These are phyloP conservation scores for Ceratobasidium sp. DNA, from an alignment of 1,284 basidiomycete species.

Conservation along the genomic window DNA sequence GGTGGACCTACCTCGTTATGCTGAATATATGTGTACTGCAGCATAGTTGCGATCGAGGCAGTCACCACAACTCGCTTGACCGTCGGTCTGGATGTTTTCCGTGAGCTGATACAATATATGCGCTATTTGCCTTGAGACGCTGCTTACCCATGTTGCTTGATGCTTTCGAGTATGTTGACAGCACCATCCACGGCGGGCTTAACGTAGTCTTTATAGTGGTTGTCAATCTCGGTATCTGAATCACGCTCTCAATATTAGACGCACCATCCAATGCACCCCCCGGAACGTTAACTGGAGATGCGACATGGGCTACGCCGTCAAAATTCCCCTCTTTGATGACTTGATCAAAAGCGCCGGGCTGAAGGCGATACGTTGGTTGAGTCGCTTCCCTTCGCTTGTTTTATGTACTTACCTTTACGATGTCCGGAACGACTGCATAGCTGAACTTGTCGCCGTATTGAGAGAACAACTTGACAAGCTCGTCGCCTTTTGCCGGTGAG, in stretches of 20 bases:
- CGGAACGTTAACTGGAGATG: conserved; percentile 12
- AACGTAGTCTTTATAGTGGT: conserved; percentile 8
- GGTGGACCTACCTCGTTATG: conserved; percentile 33
- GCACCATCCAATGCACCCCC: conserved; percentile 1
- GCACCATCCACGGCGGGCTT: conserved; percentile 35
- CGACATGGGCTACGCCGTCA: conserved; percentile 27
- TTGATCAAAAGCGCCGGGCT: conserved; percentile 22
- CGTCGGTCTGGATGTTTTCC: too few relatives aligned
- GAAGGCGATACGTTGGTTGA: too few relatives aligned
- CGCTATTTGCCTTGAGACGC: background rate
- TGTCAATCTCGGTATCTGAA: background rate
- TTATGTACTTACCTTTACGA: too few relatives aligned
- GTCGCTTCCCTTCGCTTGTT: too few relatives aligned
- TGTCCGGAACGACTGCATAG: too few relatives aligned
- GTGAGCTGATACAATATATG: too few relatives aligned
- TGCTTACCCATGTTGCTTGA: conserved; percentile 32
- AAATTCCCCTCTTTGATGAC: conserved; percentile 13
- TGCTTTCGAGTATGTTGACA: conserved; percentile 22
- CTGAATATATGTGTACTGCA: background rate
- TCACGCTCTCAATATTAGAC: background rate
- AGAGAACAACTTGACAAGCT: too few relatives aligned
- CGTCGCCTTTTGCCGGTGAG: too few relatives aligned
- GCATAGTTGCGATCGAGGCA: conserved; percentile 10
- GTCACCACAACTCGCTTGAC: conserved; percentile 37
- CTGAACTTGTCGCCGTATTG: too few relatives aligned